phyloP scores from a whole-genome alignment of 2,329 filamentous ascomycete species.

The Dothistroma pini region DNA sequence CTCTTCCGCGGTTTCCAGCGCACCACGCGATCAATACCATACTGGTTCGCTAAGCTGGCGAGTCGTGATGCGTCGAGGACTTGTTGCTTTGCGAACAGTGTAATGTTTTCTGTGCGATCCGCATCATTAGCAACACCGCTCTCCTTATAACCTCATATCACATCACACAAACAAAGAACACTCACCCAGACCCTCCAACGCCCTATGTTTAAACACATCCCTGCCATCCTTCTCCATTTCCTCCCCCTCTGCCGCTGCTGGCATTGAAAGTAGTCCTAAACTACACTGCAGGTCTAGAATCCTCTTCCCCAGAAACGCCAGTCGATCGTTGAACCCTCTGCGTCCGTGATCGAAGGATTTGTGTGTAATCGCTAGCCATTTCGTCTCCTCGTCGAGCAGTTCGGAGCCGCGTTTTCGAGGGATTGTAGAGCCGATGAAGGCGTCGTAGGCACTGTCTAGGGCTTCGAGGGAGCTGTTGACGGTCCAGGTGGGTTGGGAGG shows the following conservation, averaged over 20 bases:
- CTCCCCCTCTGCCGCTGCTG: conserved; percentile 19
- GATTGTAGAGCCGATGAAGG: conserved; percentile 61
- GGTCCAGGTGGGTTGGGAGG: conserved; percentile 56
- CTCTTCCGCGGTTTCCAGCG: conserved; percentile 84
- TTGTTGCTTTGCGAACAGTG: conserved; percentile 55
- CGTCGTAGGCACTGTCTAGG: conserved; percentile 74
- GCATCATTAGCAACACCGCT: background rate
- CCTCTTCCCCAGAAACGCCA: conserved; percentile 76
- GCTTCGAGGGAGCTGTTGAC: conserved; percentile 72
- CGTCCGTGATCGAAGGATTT: conserved; percentile 97
- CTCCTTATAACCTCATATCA: background rate
- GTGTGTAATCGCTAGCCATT: conserved; percentile 95
- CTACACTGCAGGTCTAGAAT: conserved; percentile 63
- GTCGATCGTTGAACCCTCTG: conserved; percentile 87
- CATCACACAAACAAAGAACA: background rate
- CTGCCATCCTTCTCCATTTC: conserved; percentile 18
- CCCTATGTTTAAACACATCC: conserved; percentile 60
- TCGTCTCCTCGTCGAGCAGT: conserved; percentile 83
- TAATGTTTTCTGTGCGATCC: conserved; percentile 57
- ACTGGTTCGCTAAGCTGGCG: conserved; percentile 62
- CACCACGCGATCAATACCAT: conserved; percentile 70
- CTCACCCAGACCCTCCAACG: conserved; percentile 59
- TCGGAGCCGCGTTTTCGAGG: conserved; percentile 53
- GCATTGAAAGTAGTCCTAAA: conserved; percentile 55
- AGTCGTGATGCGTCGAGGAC: conserved; percentile 64